Evolutionary conservation across 2,329 filamentous ascomycete genomes (phyloP).

Genomic region (Cladosporium oxysporum): DNA sequence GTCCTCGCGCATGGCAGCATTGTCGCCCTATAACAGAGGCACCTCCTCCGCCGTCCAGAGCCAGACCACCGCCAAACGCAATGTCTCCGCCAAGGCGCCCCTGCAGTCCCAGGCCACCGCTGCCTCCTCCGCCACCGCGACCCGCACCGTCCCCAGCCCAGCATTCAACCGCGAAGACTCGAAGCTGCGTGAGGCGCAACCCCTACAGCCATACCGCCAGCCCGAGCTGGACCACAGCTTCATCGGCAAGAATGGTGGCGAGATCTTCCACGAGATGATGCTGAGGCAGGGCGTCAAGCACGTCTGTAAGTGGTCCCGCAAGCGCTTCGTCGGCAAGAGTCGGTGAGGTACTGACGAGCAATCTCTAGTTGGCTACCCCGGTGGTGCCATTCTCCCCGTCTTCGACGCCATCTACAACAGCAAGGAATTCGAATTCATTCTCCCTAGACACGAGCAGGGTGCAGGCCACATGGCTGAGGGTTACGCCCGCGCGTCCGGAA

Average conservation of each 20-base stretch:
- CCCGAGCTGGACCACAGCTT: constrained; percentile 63
- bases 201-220: constrained; percentile 48
- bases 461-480: constrained; percentile 98
- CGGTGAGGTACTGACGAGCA: constrained; percentile 18
- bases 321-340: background rate
- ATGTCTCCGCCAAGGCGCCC: constrained; percentile 45
- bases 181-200: constrained; percentile 43
- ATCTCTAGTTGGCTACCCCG: constrained; percentile 68
- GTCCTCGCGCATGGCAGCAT: constrained; percentile 41
- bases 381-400: constrained; percentile 93
- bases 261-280: constrained; percentile 99
- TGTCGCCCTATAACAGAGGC: constrained; percentile 46
- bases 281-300: constrained; percentile 87
- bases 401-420: constrained; percentile 99
- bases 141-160: constrained; percentile 46
- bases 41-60: constrained; percentile 26
- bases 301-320: constrained; percentile 69
- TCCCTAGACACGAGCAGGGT: constrained; percentile 95
- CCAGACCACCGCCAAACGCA: constrained; percentile 30
- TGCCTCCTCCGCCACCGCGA: constrained; percentile 38
- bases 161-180: constrained; percentile 52
- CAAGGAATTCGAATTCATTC: constrained; percentile 91
- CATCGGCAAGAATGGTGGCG: constrained; percentile 90
- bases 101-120: constrained; percentile 47
- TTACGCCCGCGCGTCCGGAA: constrained; percentile 89